phyloP scores from a whole-genome alignment of 305 asterid genomes.

The Fraxinus dipetala region DNA sequence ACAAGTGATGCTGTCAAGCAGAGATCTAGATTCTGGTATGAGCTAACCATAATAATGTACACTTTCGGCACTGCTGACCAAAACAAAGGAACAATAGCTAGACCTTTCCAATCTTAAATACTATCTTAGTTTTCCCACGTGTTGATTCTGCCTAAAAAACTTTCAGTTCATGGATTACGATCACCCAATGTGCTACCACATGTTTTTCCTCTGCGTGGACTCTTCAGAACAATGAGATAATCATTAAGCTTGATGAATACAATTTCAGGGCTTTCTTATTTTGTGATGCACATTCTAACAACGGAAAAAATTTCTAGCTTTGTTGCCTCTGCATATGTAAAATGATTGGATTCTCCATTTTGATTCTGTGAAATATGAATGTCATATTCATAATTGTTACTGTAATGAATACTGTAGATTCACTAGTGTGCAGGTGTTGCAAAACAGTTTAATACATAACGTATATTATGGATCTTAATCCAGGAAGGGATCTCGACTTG shows the following conservation, averaged over 20 bases:
- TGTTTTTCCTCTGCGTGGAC: background rate
- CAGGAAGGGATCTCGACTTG: constrained; percentile 97
- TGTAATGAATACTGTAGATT: background rate
- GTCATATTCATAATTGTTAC: background rate
- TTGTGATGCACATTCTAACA: constrained; percentile 2
- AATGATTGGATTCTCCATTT: constrained; percentile 1
- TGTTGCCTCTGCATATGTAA: background rate
- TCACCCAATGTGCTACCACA: background rate
- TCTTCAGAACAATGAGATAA: constrained; percentile 10
- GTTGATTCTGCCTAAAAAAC: constrained; percentile 2
- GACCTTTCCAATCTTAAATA: background rate
- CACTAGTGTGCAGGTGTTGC: constrained; percentile 4
- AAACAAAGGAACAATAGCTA: background rate
- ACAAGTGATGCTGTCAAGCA: background rate
- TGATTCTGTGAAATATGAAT: background rate
- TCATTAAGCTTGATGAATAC: background rate
- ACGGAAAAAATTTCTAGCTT: background rate
- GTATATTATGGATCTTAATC: constrained; percentile 21
- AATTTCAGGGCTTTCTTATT: background rate
- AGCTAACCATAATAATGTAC: background rate
- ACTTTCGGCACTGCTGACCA: constrained; percentile 10
- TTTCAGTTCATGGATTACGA: background rate
- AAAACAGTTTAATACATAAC: background rate
- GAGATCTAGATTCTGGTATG: background rate
- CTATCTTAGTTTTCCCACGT: background rate